A percentile compares a stretch with the other conserved stretches of the same genome.
phyloP scores from a whole-genome alignment of 139 green algal species.

The Trebouxia sp. region DNA sequence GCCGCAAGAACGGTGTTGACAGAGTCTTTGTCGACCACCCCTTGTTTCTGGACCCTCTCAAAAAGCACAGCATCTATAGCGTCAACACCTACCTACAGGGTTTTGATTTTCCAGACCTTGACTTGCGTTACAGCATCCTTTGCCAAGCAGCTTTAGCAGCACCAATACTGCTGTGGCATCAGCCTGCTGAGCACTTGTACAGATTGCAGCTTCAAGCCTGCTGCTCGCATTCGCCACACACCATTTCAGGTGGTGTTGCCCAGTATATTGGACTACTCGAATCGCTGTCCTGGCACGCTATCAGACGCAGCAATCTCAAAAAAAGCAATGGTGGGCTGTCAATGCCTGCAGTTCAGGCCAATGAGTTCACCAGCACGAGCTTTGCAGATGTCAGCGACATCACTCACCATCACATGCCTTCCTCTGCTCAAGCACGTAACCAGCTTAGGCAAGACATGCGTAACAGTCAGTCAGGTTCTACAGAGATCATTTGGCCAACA shows the following conservation, averaged over 20 bases:
- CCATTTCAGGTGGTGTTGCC: constrained; percentile 22
- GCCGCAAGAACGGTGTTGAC: constrained; percentile 57
- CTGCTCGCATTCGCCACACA: background rate
- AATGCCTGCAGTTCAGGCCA: no score
- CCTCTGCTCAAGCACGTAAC: no score
- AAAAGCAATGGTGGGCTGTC: background rate
- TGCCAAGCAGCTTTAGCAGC: constrained; percentile 81
- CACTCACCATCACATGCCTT: no score
- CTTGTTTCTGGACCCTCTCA: constrained; percentile 36
- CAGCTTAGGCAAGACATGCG: background rate
- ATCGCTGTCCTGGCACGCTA: constrained; percentile 18
- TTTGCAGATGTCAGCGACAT: no score
- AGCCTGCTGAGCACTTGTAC: background rate
- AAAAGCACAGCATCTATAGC: constrained; percentile 39
- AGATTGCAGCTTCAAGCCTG: background rate
- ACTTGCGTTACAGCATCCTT: constrained; percentile 73
- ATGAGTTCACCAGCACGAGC: no score
- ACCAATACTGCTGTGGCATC: constrained; percentile 65
- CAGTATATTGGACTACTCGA: background rate
- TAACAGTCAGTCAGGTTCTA: background rate
- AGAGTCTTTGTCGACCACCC: constrained; percentile 86
- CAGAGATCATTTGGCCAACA: background rate
- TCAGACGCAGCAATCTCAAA: background rate
- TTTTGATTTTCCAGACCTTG: constrained; percentile 42
- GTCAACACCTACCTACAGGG: constrained; percentile 50